Evolutionary conservation across 1,284 basidiomycete species (phyloP), one percentile per base, ranked within the genome.

Genomic region (Rhizopogon hawkerae): DNA sequence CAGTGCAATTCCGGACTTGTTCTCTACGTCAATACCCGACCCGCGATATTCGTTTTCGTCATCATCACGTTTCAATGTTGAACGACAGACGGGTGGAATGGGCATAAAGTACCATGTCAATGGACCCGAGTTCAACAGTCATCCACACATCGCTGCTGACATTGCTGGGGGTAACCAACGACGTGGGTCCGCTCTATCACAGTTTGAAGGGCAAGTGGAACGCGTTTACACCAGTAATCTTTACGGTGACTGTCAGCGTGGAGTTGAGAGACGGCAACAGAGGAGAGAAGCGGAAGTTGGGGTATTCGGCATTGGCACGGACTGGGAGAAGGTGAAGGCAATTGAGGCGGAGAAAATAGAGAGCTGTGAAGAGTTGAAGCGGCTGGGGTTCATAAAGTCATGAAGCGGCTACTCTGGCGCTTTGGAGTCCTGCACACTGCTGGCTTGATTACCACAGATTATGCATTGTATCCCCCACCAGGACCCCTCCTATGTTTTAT

Each of bases 81-180:
- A 81, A 62, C 77, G 89, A 52, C 71, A 78, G 48, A 95, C 92
- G 21, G 69, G 70, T 35, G 74, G 76, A 16, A 69, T 89, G 52
- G 79, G 81, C 38, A 73, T 97, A 39, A 78, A 78, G 16, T 98
- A 98, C 70, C 92, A 83, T 59, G 92, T 98, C 60, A 89, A 95
- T 64, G 73, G 77, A 4, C 69, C 71, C 7, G 87, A 95, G 62
- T 93, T 93, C 67, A 69, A 81, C 44, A 72, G 72, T 9, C 92
- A 95, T 65, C 85, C 89, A 1, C 71, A 72, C 24, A 85, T 92
- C 53, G 85, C 85, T 2, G 80, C 77, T 3, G 83, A 85, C 57
- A 63, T 88, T 44, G 76, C 78, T 21, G 72, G 79, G 37, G 73
- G 75, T 35, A 72, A 73, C 3, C 59, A 62, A 35, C 66, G 66